Evolutionary conservation across 1,284 basidiomycete species (phyloP).

Genomic region (Austroboletus niveus): DNA sequence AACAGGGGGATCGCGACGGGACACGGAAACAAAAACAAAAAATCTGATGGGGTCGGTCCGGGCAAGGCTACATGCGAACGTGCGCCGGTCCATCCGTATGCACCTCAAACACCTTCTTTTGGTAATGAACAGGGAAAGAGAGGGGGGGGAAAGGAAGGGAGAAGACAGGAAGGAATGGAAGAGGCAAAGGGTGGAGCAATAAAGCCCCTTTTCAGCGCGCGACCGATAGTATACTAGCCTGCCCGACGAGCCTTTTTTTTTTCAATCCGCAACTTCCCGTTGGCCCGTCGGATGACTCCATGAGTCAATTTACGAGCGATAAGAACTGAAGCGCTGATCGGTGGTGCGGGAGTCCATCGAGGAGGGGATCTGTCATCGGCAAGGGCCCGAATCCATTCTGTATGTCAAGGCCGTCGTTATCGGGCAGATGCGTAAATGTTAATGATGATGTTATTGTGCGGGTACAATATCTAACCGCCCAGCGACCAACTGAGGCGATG

Average conservation of each 20-base stretch:
- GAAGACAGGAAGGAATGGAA: not conserved
- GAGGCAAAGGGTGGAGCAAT: not conserved
- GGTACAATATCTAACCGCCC: not conserved
- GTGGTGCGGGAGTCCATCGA: not conserved
- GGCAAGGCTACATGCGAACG: not conserved
- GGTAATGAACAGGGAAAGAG: not conserved
- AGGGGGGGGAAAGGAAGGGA: not conserved
- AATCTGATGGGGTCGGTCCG: not conserved
- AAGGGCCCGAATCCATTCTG: not conserved
- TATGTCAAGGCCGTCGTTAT: constrained; percentile 4
- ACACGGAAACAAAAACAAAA: not conserved
- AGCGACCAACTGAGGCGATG: constrained; percentile 6
- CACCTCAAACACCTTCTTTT: not conserved
- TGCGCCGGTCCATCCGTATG: not conserved
- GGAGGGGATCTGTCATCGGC: constrained; percentile 7
- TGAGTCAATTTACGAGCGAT: not conserved
- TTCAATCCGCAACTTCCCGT: no score
- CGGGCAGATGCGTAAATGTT: not conserved
- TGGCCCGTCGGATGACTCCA: no score
- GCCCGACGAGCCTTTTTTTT: no score
- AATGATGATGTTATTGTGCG: not conserved
- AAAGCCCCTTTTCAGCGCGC: not conserved
- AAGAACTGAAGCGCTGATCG: not conserved
- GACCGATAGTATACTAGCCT: no score
- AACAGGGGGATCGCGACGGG: not conserved